Base-by-base conservation (phyloP, 2,329 filamentous ascomycete genomes). In the Exserohilum rostratum region DNA sequence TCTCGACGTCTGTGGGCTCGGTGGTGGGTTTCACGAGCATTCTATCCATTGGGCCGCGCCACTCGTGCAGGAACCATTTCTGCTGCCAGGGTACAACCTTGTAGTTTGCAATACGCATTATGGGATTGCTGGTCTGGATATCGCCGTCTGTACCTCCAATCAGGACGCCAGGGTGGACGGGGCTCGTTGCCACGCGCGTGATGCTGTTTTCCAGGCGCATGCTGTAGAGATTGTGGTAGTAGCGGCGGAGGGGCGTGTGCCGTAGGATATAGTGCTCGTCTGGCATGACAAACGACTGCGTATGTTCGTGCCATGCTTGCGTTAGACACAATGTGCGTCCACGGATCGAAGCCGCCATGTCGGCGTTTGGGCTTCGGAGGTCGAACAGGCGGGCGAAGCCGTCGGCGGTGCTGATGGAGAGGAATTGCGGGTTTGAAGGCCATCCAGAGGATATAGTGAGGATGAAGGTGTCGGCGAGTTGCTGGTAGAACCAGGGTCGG, bases 11-110 rank as follows among this genome's bases (percentile, higher is more conserved):
- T 27, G 31, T 46, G 9, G 17, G 31, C 17, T 9, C 15, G 3
- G 40, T 40, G 9, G 38, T 37, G 9, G 51, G 34, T 15, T 57
- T 46, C n/a, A 45, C 25, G 0, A 50, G 25, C 44, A 65, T 33
- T 2, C 62, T 30, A 0, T 61, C 54, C n/a, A 70, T 51, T 1
- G 64, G 55, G 3, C 56, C 55, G 17, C 78, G 66, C 83, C 83
- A 87, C 50, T 86, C 83, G 61, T 86, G 83, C 20, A 75, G 69
- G 60, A 86, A 86, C 81, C 84, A 85, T 6, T 74, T 79, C 58
- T 85, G 82, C 53, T 84, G 78, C 75, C 78, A 84, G 10, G 80
- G 78, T 7, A 76, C 73, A 9, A 78, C 77, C 58, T 83, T 85
- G 12, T 76, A 69, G 50, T 82, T 80, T 15, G 83, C 58, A 2